Evolutionary conservation across 768 basidiomycete species (phyloP).

Genomic region (Tephrocybe sp.): DNA sequence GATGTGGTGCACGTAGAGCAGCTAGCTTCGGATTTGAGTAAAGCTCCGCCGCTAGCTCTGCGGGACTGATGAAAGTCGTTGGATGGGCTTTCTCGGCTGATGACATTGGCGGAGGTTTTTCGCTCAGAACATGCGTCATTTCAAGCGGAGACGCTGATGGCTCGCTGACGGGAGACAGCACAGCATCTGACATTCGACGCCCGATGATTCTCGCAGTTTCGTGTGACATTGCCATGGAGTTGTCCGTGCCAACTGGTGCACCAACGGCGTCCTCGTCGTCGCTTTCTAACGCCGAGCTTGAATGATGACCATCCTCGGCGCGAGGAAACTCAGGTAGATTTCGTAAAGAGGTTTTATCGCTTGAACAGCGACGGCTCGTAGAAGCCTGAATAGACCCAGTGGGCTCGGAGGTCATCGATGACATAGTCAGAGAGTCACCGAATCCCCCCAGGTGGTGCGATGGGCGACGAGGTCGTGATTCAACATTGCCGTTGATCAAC

Average conservation of each 20-base stretch:
- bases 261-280: conserved; percentile 29
- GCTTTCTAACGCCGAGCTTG: conserved; percentile 53
- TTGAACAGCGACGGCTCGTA: conserved; percentile 14
- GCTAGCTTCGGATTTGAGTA: conserved; percentile 43
- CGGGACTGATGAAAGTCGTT: conserved; percentile 33
- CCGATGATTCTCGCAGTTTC: conserved; percentile 35
- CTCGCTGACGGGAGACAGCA: conserved; percentile 29
- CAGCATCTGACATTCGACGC: conserved; percentile 41
- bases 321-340: conserved; percentile 18
- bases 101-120: conserved; percentile 3
- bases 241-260: conserved; percentile 1
- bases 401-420: conserved; percentile 29
- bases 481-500: conserved; percentile 13
- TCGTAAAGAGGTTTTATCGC: conserved; percentile 14
- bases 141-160: conserved; percentile 8
- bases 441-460: conserved; percentile 28
- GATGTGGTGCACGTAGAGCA: conserved; percentile 29
- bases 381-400: conserved; percentile 7
- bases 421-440: conserved; percentile 39
- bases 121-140: conserved; percentile 9
- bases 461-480: conserved; percentile 30
- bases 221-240: conserved; percentile 13
- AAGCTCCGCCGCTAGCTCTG: conserved; percentile 43
- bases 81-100: conserved; percentile 19
- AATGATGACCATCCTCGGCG: conserved; percentile 30